Evolutionary conservation across 352 stramenopile genomes (phyloP), one percentile per base, ranked within the genome.

Genomic region (Aphanomyces astaci): DNA sequence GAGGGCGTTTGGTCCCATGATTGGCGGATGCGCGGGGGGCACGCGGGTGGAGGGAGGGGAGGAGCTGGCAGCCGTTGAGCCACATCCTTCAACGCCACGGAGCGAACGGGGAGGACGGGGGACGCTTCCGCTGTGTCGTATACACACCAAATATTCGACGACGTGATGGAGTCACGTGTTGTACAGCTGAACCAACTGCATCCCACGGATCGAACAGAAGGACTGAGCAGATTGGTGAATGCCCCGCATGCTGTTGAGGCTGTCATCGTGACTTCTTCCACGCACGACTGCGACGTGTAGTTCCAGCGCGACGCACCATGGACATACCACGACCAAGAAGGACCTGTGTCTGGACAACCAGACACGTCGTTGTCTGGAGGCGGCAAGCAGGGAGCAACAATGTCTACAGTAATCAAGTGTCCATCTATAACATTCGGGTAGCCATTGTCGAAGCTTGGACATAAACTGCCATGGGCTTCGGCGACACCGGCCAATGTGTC

Each of bases 1-100:
- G 71, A 73, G 9, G 80, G 73, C 62, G 91, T 60, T 11, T 68
- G 51, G 2, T 94, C 82, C 87, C 87, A 95, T 17, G 87, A 77
- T 69, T 86, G 89, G 24, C 87, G 84, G 32, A 93, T 87, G 17
- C 87, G 85, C 3, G 81, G 40, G 15, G 40, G 40, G 40, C 40
- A 49, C n/a, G n/a, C n/a, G 3, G 49, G 11, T 4, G 11, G 4
- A 15, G n/a, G 25, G 3, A 27, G 33, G 22, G 25, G 33, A 7
- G 49, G 49, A 4, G 25, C 15, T 17, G 49, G 49, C 25, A 25
- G 25, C 25, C 5, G 49, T 27, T 46, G 39, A 17, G 17, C 9
- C 9, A 46, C 17, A 17, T 46, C 39, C 17, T 17, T 9, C 39
- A 46, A 17, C 9, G 9, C 39, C 9, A 46, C 17, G 39, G 39